Conservation (phyloP, 1,139 yeast species). For the Scheffersomyces insectosa region DNA sequence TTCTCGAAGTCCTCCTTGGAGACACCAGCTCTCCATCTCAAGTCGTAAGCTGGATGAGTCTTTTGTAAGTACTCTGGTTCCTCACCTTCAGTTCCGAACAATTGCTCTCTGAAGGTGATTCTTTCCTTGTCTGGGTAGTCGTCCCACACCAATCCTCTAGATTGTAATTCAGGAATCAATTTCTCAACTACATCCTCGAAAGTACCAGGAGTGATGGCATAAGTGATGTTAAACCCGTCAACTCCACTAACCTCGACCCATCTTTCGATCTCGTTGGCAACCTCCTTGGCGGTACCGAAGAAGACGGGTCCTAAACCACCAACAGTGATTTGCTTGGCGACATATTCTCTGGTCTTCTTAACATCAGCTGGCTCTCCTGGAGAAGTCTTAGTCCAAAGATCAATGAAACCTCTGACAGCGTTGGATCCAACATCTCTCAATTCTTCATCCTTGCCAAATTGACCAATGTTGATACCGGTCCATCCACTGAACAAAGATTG, state of each 20-base stretch:
- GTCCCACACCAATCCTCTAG: conserved; percentile 31
- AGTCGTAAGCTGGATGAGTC: conserved; percentile 37
- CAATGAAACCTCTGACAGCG: conserved; percentile 22
- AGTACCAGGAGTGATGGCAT: conserved; percentile 31
- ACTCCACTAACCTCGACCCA: conserved; percentile 34
- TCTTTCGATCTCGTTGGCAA: conserved; percentile 29
- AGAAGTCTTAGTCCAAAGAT: conserved; percentile 15
- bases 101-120: conserved; percentile 25
- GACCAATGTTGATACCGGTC: conserved; percentile 28
- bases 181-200: conserved; percentile 32
- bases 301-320: conserved; percentile 29
- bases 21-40: conserved; percentile 41
- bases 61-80: conserved; percentile 19
- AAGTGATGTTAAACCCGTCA: conserved; percentile 35
- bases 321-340: conserved; percentile 25
- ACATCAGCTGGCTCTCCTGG: conserved; percentile 17
- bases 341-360: conserved; percentile 23
- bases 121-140: conserved; percentile 27
- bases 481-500: conserved; percentile 32
- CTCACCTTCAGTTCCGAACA: conserved; percentile 25
- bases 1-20: conserved; percentile 33
- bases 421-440: conserved; percentile 21
- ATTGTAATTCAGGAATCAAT: conserved; percentile 33
- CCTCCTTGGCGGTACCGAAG: conserved; percentile 28
- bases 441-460: conserved; percentile 28